phyloP scores from a whole-genome alignment of 768 basidiomycete genomes.

The Rhodotorula babjevae region DNA sequence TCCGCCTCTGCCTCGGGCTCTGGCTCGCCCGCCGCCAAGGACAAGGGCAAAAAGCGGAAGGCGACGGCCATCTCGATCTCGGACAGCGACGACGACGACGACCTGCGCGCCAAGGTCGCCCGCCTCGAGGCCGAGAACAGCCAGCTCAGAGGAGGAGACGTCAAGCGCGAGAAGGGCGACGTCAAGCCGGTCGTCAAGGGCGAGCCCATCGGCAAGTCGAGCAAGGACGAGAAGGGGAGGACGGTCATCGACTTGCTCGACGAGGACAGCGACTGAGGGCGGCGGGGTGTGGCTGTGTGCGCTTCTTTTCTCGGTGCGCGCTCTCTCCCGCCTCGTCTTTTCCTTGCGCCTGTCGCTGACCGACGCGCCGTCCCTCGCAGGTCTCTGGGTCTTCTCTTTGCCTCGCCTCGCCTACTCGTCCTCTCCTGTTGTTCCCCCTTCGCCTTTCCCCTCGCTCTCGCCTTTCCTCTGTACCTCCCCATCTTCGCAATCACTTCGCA shows the following conservation, averaged over 20 bases:
- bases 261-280: constrained; percentile 3
- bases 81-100: constrained; percentile 12
- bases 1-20: neutral
- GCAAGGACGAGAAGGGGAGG: constrained; percentile 6
- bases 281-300: too few species aligned
- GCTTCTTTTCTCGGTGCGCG: neutral
- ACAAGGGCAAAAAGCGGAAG: constrained; percentile 7
- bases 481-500: too few species aligned
- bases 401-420: too few species aligned
- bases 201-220: constrained; percentile 11
- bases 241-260: constrained; percentile 13
- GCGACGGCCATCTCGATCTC: constrained; percentile 5
- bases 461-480: too few species aligned
- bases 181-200: constrained; percentile 4
- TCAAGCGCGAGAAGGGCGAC: neutral
- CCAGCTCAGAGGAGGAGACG: neutral
- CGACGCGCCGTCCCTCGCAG: too few species aligned
- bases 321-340: too few species aligned
- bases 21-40: neutral
- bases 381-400: neutral
- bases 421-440: too few species aligned
- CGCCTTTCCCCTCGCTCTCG: too few species aligned
- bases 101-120: constrained; percentile 15
- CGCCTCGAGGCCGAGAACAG: constrained; percentile 6
- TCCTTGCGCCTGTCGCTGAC: neutral